Evolutionary conservation across 225 moss, liverwort and hornwort genomes (phyloP).

Genomic region (Lunularia cruciata): DNA sequence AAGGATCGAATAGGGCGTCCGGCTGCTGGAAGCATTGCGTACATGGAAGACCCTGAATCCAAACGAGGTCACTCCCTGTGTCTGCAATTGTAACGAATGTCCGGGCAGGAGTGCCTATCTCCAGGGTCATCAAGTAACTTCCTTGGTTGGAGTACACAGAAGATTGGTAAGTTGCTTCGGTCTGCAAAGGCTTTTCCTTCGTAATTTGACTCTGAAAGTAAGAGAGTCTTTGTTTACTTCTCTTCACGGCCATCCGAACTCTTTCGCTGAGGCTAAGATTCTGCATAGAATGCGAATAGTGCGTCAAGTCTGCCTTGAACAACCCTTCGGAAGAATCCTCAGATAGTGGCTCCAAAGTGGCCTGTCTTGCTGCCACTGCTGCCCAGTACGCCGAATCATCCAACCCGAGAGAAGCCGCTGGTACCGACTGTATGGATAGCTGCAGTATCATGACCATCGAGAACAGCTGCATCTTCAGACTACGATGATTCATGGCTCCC

Average conservation of each 20-base stretch:
- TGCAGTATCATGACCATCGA: conserved; percentile 7
- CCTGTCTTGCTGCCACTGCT: not conserved
- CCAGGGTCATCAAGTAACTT: conserved; percentile 31
- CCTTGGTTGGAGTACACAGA: conserved; percentile 35
- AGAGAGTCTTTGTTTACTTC: conserved; percentile 27
- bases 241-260: conserved; percentile 27
- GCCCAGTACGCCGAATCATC: conserved; percentile 23
- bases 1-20: conserved; percentile 6
- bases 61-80: conserved; percentile 31
- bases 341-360: not conserved
- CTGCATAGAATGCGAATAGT: conserved; percentile 23
- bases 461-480: conserved; percentile 8
- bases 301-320: conserved; percentile 23
- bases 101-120: conserved; percentile 29
- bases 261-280: conserved; percentile 34
- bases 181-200: not conserved
- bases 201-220: conserved; percentile 14
- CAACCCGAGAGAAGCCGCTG: conserved; percentile 16
- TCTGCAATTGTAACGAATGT: conserved; percentile 24
- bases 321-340: not conserved
- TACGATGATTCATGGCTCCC: not conserved
- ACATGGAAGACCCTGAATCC: conserved; percentile 31
- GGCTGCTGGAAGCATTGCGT: conserved; percentile 16
- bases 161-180: conserved; percentile 6
- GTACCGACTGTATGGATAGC: conserved; percentile 8